A percentile compares a stretch with the other conserved stretches of the same genome.
Conservation (phyloP, 2,329 filamentous ascomycete genomes). For the Akanthomyces uredinophilus region DNA sequence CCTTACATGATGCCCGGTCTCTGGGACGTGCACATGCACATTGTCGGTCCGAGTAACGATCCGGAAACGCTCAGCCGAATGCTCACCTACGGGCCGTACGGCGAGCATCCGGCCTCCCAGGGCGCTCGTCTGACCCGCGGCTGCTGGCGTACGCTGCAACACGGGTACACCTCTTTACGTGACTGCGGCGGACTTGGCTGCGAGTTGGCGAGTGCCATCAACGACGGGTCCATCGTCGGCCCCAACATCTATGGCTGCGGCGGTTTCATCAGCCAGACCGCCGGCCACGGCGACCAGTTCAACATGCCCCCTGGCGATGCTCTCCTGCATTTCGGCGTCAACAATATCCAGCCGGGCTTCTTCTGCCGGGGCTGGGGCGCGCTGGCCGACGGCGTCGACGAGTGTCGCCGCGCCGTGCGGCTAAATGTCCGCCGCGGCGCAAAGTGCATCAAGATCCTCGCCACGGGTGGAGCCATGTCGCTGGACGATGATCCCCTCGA, state of each 20-base stretch:
- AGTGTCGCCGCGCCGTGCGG: slow-evolving; percentile 35
- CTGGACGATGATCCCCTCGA: slow-evolving; percentile 34
- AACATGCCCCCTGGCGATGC: slow-evolving; percentile 30
- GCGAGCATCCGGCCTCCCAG: slow-evolving; percentile 26
- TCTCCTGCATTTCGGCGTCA: slow-evolving; percentile 30
- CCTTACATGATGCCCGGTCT: slow-evolving; percentile 45
- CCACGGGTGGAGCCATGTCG: slow-evolving; percentile 35
- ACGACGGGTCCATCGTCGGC: slow-evolving; percentile 39
- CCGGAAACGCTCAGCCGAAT: slow-evolving; percentile 19
- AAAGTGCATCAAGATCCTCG: slow-evolving; percentile 36
- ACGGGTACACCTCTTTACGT: slow-evolving; percentile 47
- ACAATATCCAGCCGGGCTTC: slow-evolving; percentile 23
- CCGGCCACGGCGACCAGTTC: slow-evolving; percentile 41
- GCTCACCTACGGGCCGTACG: slow-evolving; percentile 21
- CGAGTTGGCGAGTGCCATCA: slow-evolving; percentile 37
- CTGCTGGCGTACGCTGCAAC: slow-evolving; percentile 34
- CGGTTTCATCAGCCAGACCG: slow-evolving; percentile 40
- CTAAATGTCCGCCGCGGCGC: slow-evolving; percentile 33
- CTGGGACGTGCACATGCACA: slow-evolving; percentile 49
- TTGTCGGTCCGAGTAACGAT: slow-evolving; percentile 29
- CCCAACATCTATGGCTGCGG: slow-evolving; percentile 45
- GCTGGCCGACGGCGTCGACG: slow-evolving; percentile 35
- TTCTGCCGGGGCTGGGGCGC: slow-evolving; percentile 24
- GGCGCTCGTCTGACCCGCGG: slow-evolving; percentile 36
- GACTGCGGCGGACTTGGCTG: slow-evolving; percentile 44